Conservation (phyloP, 2,329 filamentous ascomycete species). For the Ploettnerulaceae sp. region DNA sequence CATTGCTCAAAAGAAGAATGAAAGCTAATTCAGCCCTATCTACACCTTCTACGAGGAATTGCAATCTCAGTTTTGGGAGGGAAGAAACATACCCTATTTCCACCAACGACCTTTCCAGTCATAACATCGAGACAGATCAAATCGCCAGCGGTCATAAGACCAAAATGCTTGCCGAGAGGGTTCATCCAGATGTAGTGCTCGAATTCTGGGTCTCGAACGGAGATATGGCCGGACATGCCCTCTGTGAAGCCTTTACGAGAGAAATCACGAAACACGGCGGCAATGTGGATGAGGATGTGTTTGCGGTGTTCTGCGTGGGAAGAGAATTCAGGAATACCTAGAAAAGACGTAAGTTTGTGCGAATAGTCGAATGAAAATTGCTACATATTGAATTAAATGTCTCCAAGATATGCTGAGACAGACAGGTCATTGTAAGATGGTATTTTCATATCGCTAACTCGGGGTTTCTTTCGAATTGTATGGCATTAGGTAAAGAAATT, state of each 20-base stretch:
- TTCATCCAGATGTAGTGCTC: slow-evolving; percentile 64
- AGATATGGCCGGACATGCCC: slow-evolving; percentile 66
- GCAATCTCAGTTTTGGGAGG: too few relatives aligned
- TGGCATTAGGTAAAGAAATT: too few relatives aligned
- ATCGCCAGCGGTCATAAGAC: slow-evolving; percentile 57
- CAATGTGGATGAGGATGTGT: slow-evolving; percentile 63
- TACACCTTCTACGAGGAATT: too few relatives aligned
- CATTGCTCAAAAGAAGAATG: neutral
- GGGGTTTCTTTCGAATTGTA: too few relatives aligned
- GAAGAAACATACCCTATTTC: slow-evolving; percentile 42
- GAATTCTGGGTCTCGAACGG: slow-evolving; percentile 60
- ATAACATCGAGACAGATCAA: slow-evolving; percentile 62
- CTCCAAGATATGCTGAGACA: too few relatives aligned
- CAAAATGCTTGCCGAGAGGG: slow-evolving; percentile 61
- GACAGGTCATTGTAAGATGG: too few relatives aligned
- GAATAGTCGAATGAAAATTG: too few relatives aligned
- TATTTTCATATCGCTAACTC: too few relatives aligned
- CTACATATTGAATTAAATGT: too few relatives aligned
- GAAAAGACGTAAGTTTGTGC: slow-evolving; percentile 15
- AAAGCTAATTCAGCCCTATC: too few relatives aligned
- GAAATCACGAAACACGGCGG: slow-evolving; percentile 64
- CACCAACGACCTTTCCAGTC: slow-evolving; percentile 56
- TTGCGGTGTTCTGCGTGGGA: slow-evolving; percentile 51
- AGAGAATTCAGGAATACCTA: slow-evolving; percentile 52
- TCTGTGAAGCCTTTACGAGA: slow-evolving; percentile 61